Percentiles rank a stretch among this genome's conserved stretches.
Evolutionary conservation across 2,329 filamentous ascomycete genomes (phyloP).

Genomic region (Grosmannia serpens): DNA sequence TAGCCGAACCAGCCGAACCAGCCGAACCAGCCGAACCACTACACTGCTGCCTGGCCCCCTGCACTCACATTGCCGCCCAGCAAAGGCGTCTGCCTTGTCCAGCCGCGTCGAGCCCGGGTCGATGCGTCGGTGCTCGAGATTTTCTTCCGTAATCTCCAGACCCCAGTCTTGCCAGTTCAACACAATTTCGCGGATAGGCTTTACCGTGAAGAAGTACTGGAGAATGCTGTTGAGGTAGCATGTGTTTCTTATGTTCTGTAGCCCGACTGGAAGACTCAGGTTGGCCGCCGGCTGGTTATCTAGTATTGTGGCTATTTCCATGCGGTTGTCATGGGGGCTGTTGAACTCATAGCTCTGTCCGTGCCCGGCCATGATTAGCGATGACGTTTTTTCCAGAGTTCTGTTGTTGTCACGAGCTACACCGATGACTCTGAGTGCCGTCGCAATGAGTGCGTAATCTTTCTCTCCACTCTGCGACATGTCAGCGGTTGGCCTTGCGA

Average conservation of each 20-base stretch:
- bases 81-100: slow-evolving; percentile 16
- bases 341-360: slow-evolving; percentile 4
- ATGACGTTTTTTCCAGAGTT: not conserved
- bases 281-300: slow-evolving; percentile 15
- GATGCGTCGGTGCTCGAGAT: slow-evolving; percentile 40
- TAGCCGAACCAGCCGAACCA: not conserved
- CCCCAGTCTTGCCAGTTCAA: slow-evolving; percentile 62
- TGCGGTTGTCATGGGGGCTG: slow-evolving; percentile 7
- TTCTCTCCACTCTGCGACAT: slow-evolving; percentile 5
- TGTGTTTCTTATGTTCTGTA: slow-evolving; percentile 92
- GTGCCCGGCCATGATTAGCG: slow-evolving; percentile 5
- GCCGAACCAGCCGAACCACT: no score
- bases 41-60: no score
- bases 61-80: slow-evolving; percentile 60
- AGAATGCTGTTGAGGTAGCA: slow-evolving; percentile 96
- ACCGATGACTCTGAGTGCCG: slow-evolving; percentile 8
- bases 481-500: not conserved
- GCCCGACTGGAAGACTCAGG: slow-evolving; percentile 62
- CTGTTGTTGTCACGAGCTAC: slow-evolving; percentile 5
- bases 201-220: slow-evolving; percentile 88
- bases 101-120: slow-evolving; percentile 23
- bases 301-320: not conserved
- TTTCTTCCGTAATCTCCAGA: slow-evolving; percentile 53
- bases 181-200: slow-evolving; percentile 68
- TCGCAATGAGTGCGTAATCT: slow-evolving; percentile 10